A percentile compares a stretch with the other conserved stretches of the same genome.
These are phyloP conservation scores for Pseudopithomyces maydicus DNA, from an alignment of 2,329 filamentous ascomycete genomes.

Conservation along the genomic window DNA sequence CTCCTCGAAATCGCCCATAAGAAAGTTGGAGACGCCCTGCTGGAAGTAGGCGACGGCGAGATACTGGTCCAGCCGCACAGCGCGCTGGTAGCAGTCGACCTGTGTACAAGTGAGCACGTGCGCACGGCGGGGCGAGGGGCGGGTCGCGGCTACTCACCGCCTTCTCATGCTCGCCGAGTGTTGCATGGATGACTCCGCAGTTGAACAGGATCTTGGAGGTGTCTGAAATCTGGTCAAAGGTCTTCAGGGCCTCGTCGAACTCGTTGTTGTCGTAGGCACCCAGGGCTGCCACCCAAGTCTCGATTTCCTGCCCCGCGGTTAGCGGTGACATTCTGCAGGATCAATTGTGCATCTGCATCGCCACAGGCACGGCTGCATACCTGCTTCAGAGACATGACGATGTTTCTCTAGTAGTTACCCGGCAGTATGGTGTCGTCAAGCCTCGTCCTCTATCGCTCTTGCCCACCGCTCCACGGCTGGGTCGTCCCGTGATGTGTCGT, in stretches of 20 bases:
- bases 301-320: constrained; percentile 77
- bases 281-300: constrained; percentile 94
- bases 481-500: constrained; percentile 22
- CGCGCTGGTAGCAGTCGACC: constrained; percentile 94
- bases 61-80: constrained; percentile 89
- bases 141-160: constrained; percentile 66
- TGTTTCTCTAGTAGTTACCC: constrained; percentile 41
- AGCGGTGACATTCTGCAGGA: constrained; percentile 27
- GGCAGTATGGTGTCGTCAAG: constrained; percentile 49
- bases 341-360: constrained; percentile 7
- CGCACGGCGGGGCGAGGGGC: background rate
- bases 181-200: constrained; percentile 96
- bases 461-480: constrained; percentile 33
- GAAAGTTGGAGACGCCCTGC: constrained; percentile 96
- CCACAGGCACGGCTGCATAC: constrained; percentile 29
- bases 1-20: constrained; percentile 96
- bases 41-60: constrained; percentile 98
- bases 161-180: constrained; percentile 91
- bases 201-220: constrained; percentile 99
- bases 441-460: constrained; percentile 25
- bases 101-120: constrained; percentile 48
- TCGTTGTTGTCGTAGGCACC: constrained; percentile 95
- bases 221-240: constrained; percentile 87
- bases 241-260: constrained; percentile 83
- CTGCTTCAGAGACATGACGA: constrained; percentile 58